Evolutionary conservation across 2,329 filamentous ascomycete species (phyloP).

Genomic region (Tolypocladium cylindrosporum): DNA sequence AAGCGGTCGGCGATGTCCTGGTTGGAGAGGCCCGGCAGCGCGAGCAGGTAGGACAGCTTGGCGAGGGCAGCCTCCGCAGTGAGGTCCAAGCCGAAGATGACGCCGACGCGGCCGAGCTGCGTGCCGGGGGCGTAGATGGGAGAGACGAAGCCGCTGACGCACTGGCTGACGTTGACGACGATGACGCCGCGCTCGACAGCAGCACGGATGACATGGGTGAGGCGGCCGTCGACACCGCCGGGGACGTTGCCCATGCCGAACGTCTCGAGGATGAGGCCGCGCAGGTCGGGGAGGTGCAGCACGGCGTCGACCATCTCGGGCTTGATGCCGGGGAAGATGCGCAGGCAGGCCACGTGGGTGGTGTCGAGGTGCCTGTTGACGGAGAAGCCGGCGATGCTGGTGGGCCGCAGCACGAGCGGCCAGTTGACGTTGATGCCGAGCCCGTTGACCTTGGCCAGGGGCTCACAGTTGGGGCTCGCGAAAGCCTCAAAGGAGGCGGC

Average conservation of each 20-base stretch:
- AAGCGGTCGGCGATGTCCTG: slow-evolving; percentile 61
- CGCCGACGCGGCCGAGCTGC: slow-evolving; percentile 69
- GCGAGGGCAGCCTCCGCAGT: slow-evolving; percentile 86
- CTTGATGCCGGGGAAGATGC: slow-evolving; percentile 86
- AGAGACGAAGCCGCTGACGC: slow-evolving; percentile 65
- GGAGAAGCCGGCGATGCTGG: slow-evolving; percentile 61
- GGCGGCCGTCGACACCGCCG: slow-evolving; percentile 65
- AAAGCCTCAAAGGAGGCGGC: slow-evolving; percentile 83
- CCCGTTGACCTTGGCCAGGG: slow-evolving; percentile 72
- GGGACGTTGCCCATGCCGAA: slow-evolving; percentile 92
- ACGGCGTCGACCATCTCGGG: slow-evolving; percentile 90
- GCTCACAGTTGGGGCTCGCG: slow-evolving; percentile 74
- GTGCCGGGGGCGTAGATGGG: slow-evolving; percentile 71
- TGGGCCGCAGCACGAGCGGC: slow-evolving; percentile 66
- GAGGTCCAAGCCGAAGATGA: slow-evolving; percentile 82
- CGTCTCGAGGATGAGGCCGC: slow-evolving; percentile 78
- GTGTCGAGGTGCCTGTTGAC: slow-evolving; percentile 71
- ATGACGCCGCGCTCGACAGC: slow-evolving; percentile 74
- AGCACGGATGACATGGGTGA: slow-evolving; percentile 67
- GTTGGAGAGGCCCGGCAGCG: slow-evolving; percentile 51
- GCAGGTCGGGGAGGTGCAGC: slow-evolving; percentile 62
- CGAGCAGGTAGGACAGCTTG: slow-evolving; percentile 80
- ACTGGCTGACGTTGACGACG: slow-evolving; percentile 88
- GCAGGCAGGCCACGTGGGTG: slow-evolving; percentile 79
- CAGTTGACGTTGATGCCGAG: slow-evolving; percentile 74